Evolutionary conservation across 352 stramenopile species (phyloP), one percentile per base, ranked within the genome.

Genomic region (Globisporangium canariense): DNA sequence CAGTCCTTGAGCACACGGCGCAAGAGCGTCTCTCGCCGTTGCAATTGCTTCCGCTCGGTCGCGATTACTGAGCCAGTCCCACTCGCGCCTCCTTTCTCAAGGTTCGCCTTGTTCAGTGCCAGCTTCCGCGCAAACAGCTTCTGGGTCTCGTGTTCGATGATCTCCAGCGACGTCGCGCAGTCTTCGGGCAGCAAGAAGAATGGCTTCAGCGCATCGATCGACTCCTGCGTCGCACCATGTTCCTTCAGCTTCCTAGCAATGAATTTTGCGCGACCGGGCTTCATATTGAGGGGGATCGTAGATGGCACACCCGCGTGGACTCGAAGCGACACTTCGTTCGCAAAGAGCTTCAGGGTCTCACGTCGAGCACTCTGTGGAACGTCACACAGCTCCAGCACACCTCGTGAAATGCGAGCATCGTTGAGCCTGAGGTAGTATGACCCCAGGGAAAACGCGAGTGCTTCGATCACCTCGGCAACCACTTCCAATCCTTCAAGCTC

Each of bases 371-470:
- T 71, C 7, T 43, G 68, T 7, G 82, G 76, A 28, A 96, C 65
- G 14, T 76, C 71, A 10, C 84, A 91, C 6, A 94, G 50, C 45
- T 94, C 84, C 32, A 96, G 66, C 28, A 96, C 83, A 6, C 73
- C 80, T 46, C 73, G 71, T 7, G 83, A 90, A 6, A 96, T 69
- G 13, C 84, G 74, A 6, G 86, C 84, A 52, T 96, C 86, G 62
- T 92, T 94, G 28, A 96, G 74, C 0, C 88, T 73, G 16, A 96
- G 63, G 60, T 92, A 94, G 62, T 91, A 93, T 1, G 82, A 86
- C 0, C 86, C 84, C 2, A 94, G 68, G 14, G 73, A 86, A 18
- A 70, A 65, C 10, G 77, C 77, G 0, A 96, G 70, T 36, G 76
- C 68, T 9, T 84, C 74, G 36, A 93, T 88, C 25, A 93, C 83